Evolutionary conservation across 352 stramenopile species (phyloP), one percentile per base, ranked within the genome.

Genomic region (Phytophthora megakarya): DNA sequence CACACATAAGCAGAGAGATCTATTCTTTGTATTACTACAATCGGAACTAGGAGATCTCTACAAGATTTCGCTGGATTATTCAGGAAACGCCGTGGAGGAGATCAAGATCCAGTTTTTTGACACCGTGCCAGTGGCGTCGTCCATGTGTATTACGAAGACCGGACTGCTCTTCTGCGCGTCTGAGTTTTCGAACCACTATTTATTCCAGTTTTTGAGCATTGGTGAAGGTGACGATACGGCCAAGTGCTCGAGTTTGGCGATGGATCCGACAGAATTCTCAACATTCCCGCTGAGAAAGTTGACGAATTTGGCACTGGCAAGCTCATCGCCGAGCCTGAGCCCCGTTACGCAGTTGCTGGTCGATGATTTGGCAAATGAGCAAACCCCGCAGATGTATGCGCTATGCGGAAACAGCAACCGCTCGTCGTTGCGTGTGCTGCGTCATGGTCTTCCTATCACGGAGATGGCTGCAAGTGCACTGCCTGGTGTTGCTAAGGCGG

Each of bases 11-110:
- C 93, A 99, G 54, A 80, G 87, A 44, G 87, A 95, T 61, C 85
- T 99, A 47, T 99, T 99, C 64, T 99, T 99, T 80, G 97, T 98
- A 40, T 64, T 99, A 23, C 70, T 98, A 21, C 98, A 99, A 80
- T 98, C 90, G 1, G 98, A 99, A 72, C 76, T 99, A 23, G 98
- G 98, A 28, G 98, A 99, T 80, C 72, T 99, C 26, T 99, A 98
- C 88, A 99, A 99, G 74, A 92, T 99, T 25, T 98, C 93, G 30
- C 77, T 99, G 13, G 81, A 92, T 22, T 88, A 98, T 69, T 80
- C 90, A 23, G 78, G 84, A 10, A 88, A 82, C 22, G 80, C 82
- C 9, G 88, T 95, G 32, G 86, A 90, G 28, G 84, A 95, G 49
- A 80, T 97, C 46, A 97, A 93, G 58, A 85, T 93, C 19, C 83